A percentile compares a stretch with the other conserved stretches of the same genome.
Conservation (phyloP, 192 early-diverging fungal genomes). For the Coemansia sp. region DNA sequence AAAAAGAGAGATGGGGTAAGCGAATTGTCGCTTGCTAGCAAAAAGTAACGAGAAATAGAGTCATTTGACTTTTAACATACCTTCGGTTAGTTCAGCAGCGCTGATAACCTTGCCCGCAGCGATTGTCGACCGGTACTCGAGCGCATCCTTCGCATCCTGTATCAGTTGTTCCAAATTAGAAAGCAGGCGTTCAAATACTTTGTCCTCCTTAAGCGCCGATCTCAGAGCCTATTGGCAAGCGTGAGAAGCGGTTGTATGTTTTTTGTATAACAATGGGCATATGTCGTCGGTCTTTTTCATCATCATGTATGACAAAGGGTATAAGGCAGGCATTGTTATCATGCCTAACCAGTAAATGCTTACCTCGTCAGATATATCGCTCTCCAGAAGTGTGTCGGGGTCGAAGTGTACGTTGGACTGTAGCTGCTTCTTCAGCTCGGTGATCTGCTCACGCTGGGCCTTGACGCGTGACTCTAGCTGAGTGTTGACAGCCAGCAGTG, state of each 20-base stretch:
- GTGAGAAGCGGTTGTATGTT: constrained; percentile 46
- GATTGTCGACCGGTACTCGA: constrained; percentile 54
- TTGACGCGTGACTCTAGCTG: constrained; percentile 52
- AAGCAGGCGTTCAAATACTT: constrained; percentile 58
- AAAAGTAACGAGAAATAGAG: background rate
- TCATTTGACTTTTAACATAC: constrained; percentile 24
- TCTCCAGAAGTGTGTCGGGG: constrained; percentile 28
- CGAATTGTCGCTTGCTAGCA: background rate
- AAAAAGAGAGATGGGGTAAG: background rate
- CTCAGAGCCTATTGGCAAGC: constrained; percentile 55
- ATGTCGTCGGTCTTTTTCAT: constrained; percentile 5
- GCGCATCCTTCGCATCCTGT: constrained; percentile 54
- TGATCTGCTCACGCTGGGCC: constrained; percentile 47
- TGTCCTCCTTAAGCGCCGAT: constrained; percentile 57
- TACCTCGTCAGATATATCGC: constrained; percentile 52
- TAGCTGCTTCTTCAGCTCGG: constrained; percentile 49
- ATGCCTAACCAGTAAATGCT: constrained; percentile 14
- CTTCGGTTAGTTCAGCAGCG: constrained; percentile 48
- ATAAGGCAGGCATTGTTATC: background rate
- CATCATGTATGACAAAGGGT: background rate
- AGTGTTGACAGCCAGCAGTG: constrained; percentile 51
- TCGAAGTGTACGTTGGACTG: constrained; percentile 29
- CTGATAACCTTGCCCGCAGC: constrained; percentile 55
- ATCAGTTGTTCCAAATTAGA: constrained; percentile 57
- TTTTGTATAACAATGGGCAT: constrained; percentile 18